A percentile compares a stretch with the other conserved stretches of the same genome.
Evolutionary conservation across 1,139 yeast species (phyloP).

Genomic region (Keqinozyma sinolaborantium): DNA sequence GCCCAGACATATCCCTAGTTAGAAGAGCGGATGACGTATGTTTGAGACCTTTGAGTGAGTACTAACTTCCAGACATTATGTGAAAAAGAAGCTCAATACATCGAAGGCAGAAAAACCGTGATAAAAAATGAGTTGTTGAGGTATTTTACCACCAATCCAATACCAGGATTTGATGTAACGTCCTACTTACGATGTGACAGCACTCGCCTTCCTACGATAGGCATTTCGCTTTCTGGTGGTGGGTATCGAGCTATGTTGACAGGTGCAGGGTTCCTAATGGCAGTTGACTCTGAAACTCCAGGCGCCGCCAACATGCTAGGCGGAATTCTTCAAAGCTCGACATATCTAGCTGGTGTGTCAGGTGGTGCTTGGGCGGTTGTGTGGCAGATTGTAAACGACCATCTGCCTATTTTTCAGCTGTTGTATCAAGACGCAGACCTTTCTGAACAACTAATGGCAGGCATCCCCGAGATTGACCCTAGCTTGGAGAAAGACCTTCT

Average conservation of each 20-base stretch:
- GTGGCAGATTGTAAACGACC: constrained; percentile 44
- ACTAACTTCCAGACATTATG: constrained; percentile 17
- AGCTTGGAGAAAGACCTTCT: not conserved
- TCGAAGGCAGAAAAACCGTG: constrained; percentile 24
- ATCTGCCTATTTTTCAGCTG: not conserved
- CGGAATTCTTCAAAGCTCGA: constrained; percentile 51
- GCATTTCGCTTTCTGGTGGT: constrained; percentile 69
- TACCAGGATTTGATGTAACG: constrained; percentile 35
- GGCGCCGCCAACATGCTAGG: constrained; percentile 31
- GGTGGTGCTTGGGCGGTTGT: constrained; percentile 70
- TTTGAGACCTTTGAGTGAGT: too few relatives aligned
- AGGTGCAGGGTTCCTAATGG: constrained; percentile 60
- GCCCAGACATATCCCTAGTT: constrained; percentile 36
- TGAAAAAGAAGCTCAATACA: constrained; percentile 33
- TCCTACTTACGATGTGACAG: constrained; percentile 19
- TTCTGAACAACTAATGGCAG: constrained; percentile 54
- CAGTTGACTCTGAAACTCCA: constrained; percentile 46
- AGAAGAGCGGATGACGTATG: constrained; percentile 29
- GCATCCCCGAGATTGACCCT: constrained; percentile 49
- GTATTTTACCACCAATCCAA: constrained; percentile 30
- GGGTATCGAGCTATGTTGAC: constrained; percentile 67
- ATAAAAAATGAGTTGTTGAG: constrained; percentile 28
- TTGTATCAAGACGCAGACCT: constrained; percentile 3
- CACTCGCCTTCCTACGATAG: constrained; percentile 33
- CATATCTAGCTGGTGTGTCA: constrained; percentile 62